Evolutionary conservation across 1,284 basidiomycete genomes (phyloP), one percentile per base, ranked within the genome.

Genomic region (Polyporus tsugae): DNA sequence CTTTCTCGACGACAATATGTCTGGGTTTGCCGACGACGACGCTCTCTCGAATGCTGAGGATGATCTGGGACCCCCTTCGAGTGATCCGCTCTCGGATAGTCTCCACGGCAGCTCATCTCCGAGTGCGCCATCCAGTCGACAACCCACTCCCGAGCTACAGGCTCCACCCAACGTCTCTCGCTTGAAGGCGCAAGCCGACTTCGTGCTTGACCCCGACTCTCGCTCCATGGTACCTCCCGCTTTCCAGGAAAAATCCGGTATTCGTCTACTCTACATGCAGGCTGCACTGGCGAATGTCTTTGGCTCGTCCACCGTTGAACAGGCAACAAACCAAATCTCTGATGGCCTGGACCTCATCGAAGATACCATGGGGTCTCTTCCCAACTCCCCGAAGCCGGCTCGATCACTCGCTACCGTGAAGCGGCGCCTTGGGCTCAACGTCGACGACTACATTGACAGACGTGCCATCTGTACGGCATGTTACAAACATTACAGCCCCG

Each of bases 401-500:
- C 22, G 25, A 6, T n/a, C 53, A 6, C 53, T 55, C 4, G 25
- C 53, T 6, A 55, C 53, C 11, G 53, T 22, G 13, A 17, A 22
- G 22, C 53, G 53, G 53, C 22, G 53, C 11, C 53, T 55, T 10
- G 53, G 53, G 33, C 53, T 55, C 13, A 29, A 55, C 25, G 22
- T 55, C 53, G 53, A 55, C 25, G 53, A 55, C 25, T 55, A 55
- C 53, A 29, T 55, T 22, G 25, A 25, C 53, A 29, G 22, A 22
- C 11, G 22, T 6, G 22, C 53, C 22, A 35, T 55, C 22, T 55
- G 53, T 22, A 55, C 53, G 10, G 11, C 17, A 6, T 55, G 53
- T 22, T 55, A 25, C 53, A 55, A 55, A 22, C 13, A n/a, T 9
- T 55, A 55, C 53, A n/a, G 22, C 15, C 22, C 4, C 2, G 53